Percentiles rank a stretch among this genome's conserved stretches.
Evolutionary conservation across 139 green algal species (phyloP).

Genomic region (Parachlorella kessleri): DNA sequence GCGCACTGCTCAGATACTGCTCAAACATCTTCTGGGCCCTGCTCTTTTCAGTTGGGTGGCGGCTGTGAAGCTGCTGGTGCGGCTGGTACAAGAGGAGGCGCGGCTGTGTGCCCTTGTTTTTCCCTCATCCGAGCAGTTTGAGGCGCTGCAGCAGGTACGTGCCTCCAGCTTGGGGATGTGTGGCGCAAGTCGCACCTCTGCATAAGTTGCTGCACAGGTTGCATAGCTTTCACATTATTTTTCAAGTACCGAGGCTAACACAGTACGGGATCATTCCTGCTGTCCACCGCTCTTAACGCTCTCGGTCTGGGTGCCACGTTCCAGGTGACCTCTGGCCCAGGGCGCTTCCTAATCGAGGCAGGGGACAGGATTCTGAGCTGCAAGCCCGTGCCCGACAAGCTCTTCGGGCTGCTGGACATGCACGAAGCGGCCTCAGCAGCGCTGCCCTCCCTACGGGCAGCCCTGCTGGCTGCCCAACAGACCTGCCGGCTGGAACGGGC

Average conservation of each 20-base stretch:
- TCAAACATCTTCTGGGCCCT: no score
- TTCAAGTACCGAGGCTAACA: no score
- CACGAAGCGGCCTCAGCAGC: conserved; percentile 33
- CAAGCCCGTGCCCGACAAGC: conserved; percentile 32
- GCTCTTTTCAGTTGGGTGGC: conserved; percentile 31
- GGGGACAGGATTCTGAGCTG: conserved; percentile 24
- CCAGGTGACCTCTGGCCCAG: conserved; percentile 23
- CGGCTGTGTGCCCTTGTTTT: conserved; percentile 23
- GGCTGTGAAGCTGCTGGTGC: conserved; percentile 33
- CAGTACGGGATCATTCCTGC: no score
- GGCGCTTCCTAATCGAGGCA: not conserved
- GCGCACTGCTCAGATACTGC: no score
- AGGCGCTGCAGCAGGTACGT: conserved; percentile 10
- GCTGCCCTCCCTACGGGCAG: conserved; percentile 5
- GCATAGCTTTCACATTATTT: no score
- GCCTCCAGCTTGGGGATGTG: no score
- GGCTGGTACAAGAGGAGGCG: conserved; percentile 25
- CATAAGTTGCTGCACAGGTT: no score
- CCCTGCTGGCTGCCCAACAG: conserved; percentile 6
- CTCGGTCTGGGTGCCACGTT: no score
- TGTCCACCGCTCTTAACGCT: no score
- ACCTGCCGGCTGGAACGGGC: conserved; percentile 1
- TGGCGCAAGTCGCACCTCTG: no score
- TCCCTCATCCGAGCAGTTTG: not conserved
- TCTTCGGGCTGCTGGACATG: conserved; percentile 49